Evolutionary conservation across 2,329 filamentous ascomycete species (phyloP), one percentile per base, ranked within the genome.

Genomic region (Exophiala phaeomuriformis): DNA sequence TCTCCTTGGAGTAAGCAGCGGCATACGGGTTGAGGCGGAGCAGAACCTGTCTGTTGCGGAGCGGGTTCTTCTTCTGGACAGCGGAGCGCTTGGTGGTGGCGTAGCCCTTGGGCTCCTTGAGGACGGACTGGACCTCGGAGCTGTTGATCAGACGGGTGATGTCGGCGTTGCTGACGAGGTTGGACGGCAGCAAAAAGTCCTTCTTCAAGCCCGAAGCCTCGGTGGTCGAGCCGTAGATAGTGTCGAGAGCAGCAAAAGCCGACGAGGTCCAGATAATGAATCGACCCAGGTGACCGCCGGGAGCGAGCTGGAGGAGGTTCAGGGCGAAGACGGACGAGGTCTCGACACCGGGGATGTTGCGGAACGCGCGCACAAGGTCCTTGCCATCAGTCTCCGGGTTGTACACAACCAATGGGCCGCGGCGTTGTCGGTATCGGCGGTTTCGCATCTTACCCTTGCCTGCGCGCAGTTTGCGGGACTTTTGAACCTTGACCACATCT

Each of bases 61-160:
- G 90, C 70, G 93, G 93, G 84, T 98, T 98, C 90, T 97, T 97
- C 90, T 98, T 98, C 84, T 96, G 91, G 65, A 95, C 89, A 70
- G 81, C 77, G 65, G 80, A 77, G 71, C 93, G 88, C 84, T 96
- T 96, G 76, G 90, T 94, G 71, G 84, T 77, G 71, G 89, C 83
- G 66, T 86, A 83, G 67, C 93, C 93, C 82, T 90, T 93, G 75
- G 90, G 89, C 59, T 86, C 89, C 68, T 87, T 85, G 70, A 98
- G 84, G 56, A 95, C 91, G 75, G 85, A 88, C 85, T 98, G 93
- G 75, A 97, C 86, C 80, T 98, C 93, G 70, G 88, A 90, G 70
- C 86, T 91, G 89, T 98, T 98, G 86, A 98, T 98, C 71, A 98
- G 83, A 77, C 94, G 93, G 78, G 83, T 84, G 68, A 98, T 85